phyloP scores from a whole-genome alignment of 768 basidiomycete genomes.

The Lactarius trivialis region DNA sequence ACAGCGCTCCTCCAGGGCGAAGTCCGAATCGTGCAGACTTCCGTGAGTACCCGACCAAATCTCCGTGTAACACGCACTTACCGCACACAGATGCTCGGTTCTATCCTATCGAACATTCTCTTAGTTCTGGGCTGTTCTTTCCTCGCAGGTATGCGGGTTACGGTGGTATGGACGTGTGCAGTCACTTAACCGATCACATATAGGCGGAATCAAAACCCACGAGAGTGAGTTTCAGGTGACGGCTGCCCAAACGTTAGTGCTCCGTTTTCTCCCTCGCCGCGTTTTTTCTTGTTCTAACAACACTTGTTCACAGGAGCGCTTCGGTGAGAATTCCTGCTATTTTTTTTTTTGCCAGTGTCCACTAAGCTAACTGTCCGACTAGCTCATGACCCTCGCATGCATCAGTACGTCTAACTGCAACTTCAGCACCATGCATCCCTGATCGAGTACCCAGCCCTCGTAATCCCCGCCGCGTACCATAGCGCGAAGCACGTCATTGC shows the following conservation, averaged over 20 bases:
- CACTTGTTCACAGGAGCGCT: slow-evolving; percentile 5
- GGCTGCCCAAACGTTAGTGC: slow-evolving; percentile 77
- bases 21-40: slow-evolving; percentile 87
- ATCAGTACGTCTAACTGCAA: slow-evolving; percentile 51
- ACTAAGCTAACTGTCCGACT: slow-evolving; percentile 9
- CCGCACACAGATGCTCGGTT: slow-evolving; percentile 67
- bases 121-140: slow-evolving; percentile 90
- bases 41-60: slow-evolving; percentile 39
- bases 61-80: slow-evolving; percentile 2
- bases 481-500: slow-evolving; percentile 32
- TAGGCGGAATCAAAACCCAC: slow-evolving; percentile 56
- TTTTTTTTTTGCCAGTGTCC: not conserved
- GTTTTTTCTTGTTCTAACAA: not conserved
- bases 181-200: slow-evolving; percentile 23
- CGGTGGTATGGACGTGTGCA: not conserved
- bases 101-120: slow-evolving; percentile 84
- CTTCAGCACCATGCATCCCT: not conserved
- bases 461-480: slow-evolving; percentile 86
- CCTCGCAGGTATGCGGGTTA: slow-evolving; percentile 53
- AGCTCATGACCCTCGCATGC: slow-evolving; percentile 82
- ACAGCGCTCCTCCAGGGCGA: slow-evolving; percentile 69
- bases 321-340: slow-evolving; percentile 11
- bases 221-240: slow-evolving; percentile 76
- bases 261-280: not conserved
- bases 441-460: slow-evolving; percentile 46